phyloP scores from a whole-genome alignment of 1,284 basidiomycete species.

The Sanghuangporus weigelae region DNA sequence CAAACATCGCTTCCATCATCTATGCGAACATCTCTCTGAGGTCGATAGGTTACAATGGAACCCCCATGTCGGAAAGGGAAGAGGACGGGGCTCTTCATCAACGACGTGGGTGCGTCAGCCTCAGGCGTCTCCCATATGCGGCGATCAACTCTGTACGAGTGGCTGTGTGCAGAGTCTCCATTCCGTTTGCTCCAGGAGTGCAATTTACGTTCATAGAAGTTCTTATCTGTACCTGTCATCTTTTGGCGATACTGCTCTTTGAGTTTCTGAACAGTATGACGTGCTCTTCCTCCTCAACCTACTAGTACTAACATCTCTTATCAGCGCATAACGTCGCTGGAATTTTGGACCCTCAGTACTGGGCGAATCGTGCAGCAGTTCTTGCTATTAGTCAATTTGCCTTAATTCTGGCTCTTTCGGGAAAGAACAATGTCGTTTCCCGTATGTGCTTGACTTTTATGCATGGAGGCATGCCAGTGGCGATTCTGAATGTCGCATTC shows the following conservation, averaged over 20 bases:
- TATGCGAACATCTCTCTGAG: not conserved
- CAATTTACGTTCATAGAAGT: conserved; percentile 3
- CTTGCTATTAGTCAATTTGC: conserved; percentile 38
- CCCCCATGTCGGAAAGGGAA: not conserved
- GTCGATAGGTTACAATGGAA: not conserved
- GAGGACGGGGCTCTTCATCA: not conserved
- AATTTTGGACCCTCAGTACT: not conserved
- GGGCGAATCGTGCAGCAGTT: conserved; percentile 32
- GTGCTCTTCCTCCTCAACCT: not conserved
- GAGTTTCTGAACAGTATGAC: conserved; percentile 7
- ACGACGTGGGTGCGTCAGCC: not conserved
- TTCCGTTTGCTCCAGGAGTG: not conserved
- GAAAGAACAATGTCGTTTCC: conserved; percentile 44
- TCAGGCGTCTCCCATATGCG: conserved; percentile 8
- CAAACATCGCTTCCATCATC: not conserved
- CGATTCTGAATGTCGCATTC: not conserved
- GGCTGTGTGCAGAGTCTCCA: not conserved
- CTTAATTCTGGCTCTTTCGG: conserved; percentile 40
- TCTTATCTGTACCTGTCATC: not conserved
- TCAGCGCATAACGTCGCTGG: not conserved
- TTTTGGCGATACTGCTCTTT: conserved; percentile 7
- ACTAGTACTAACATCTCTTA: not conserved
- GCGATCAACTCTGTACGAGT: conserved; percentile 1
- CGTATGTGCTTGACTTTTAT: conserved; percentile 21
- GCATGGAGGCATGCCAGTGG: not conserved